These are phyloP conservation scores for Phyllostachys edulis DNA, from an alignment of 176 grass and related monocot species.

Conservation along the genomic window DNA sequence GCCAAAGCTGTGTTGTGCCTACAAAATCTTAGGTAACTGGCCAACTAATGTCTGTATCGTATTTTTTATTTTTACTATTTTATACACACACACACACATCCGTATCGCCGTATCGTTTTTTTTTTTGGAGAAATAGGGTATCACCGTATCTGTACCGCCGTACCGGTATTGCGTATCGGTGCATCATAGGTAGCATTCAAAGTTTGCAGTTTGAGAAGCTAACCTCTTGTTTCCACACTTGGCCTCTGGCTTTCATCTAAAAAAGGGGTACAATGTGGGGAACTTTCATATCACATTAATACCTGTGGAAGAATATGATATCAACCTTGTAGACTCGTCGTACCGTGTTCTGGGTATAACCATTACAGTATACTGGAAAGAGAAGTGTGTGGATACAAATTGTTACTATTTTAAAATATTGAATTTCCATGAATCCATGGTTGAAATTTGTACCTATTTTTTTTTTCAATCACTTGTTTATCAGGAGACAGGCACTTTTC, in stretches of 20 bases:
- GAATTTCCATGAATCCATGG: not conserved
- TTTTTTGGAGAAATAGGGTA: too few species aligned
- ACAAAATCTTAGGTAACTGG: not conserved
- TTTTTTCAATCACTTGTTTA: conserved; percentile 17
- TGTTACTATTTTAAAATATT: not conserved
- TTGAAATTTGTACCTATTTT: conserved; percentile 25
- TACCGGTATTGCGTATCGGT: too few species aligned
- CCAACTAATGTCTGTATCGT: not conserved
- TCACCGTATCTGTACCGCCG: too few species aligned
- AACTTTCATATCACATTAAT: not conserved
- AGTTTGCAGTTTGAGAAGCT: conserved; percentile 12
- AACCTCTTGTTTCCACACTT: conserved; percentile 6
- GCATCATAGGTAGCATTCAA: not conserved
- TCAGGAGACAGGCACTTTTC: conserved; percentile 76
- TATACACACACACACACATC: too few species aligned
- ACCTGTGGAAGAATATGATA: conserved; percentile 5
- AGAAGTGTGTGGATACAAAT: not conserved
- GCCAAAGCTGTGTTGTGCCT: not conserved
- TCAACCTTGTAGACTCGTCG: not conserved
- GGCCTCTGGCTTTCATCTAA: not conserved
- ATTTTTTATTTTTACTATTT: too few species aligned
- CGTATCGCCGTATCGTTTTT: too few species aligned
- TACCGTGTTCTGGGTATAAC: not conserved
- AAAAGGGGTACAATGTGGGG: not conserved
- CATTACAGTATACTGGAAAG: conserved; percentile 24